These are phyloP conservation scores for Pterulicium gracile DNA, from an alignment of 1,284 basidiomycete species.

Conservation along the genomic window DNA sequence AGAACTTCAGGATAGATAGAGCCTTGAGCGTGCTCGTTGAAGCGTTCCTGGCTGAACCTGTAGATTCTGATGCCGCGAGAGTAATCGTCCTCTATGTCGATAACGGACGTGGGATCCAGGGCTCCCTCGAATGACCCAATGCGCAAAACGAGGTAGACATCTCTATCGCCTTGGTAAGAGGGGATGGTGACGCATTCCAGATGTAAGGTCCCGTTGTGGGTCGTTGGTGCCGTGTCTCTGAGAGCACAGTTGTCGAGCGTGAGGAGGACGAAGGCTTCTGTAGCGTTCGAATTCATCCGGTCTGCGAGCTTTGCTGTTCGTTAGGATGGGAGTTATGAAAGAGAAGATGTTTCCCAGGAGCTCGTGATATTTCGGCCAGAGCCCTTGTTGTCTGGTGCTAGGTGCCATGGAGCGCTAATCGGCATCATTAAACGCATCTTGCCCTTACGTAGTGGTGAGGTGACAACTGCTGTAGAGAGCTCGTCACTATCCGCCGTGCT, in stretches of 20 bases:
- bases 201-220: slow-evolving; percentile 31
- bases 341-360: no score
- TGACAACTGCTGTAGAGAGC: no score
- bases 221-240: slow-evolving; percentile 17
- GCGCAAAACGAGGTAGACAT: slow-evolving; percentile 51
- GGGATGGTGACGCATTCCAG: slow-evolving; percentile 46
- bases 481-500: no score
- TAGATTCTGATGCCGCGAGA: slow-evolving; percentile 35
- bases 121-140: slow-evolving; percentile 49
- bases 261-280: slow-evolving; percentile 44
- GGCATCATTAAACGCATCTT: no score
- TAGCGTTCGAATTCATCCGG: no score
- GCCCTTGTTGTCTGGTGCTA: no score
- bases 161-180: slow-evolving; percentile 24
- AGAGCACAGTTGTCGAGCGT: slow-evolving; percentile 37
- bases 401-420: no score
- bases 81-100: slow-evolving; percentile 26
- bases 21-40: slow-evolving; percentile 25
- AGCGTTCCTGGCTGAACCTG: slow-evolving; percentile 24
- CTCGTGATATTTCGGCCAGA: no score
- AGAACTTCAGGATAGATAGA: slow-evolving; percentile 29
- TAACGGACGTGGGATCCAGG: slow-evolving; percentile 38
- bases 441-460: no score
- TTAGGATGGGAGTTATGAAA: no score
- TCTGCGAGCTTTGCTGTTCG: no score